These are phyloP conservation scores for Byssothecium circinans DNA, from an alignment of 2,329 filamentous ascomycete genomes.

Conservation along the genomic window DNA sequence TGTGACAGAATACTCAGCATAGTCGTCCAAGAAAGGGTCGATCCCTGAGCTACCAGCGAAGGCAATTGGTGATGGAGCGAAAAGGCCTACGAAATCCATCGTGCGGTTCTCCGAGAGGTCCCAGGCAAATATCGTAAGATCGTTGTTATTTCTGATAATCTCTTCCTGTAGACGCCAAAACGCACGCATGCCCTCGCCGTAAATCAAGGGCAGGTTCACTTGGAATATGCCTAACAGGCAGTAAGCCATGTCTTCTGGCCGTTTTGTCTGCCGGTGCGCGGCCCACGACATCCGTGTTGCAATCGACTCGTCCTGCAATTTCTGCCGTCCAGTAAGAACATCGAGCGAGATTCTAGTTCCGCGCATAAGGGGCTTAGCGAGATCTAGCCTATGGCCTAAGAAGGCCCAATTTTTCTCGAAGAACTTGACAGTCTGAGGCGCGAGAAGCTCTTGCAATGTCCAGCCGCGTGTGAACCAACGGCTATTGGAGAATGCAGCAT, in stretches of 20 bases:
- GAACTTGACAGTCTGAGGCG: not conserved
- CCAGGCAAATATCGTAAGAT: not conserved
- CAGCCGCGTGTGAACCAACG: slow-evolving; percentile 4
- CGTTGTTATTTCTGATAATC: not conserved
- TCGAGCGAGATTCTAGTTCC: not conserved
- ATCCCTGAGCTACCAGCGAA: too few relatives aligned
- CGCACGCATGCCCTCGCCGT: slow-evolving; percentile 29
- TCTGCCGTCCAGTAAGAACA: not conserved
- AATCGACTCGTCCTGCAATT: not conserved
- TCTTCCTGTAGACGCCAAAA: slow-evolving; percentile 15
- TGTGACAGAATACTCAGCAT: too few relatives aligned
- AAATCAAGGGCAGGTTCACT: slow-evolving; percentile 27
- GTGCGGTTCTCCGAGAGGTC: not conserved
- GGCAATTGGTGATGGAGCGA: too few relatives aligned
- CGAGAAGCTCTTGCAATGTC: slow-evolving; percentile 4
- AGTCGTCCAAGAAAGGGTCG: too few relatives aligned
- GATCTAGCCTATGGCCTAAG: not conserved
- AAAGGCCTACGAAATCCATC: too few relatives aligned
- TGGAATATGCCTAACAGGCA: slow-evolving; percentile 31
- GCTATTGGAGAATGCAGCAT: not conserved
- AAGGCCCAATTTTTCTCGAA: not conserved
- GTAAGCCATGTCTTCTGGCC: slow-evolving; percentile 31
- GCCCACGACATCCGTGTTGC: slow-evolving; percentile 7
- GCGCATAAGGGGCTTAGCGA: not conserved
- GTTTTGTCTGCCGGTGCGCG: slow-evolving; percentile 7